Base-by-base conservation (phyloP, 352 stramenopile species). In the Phytophthora hibernalis region DNA sequence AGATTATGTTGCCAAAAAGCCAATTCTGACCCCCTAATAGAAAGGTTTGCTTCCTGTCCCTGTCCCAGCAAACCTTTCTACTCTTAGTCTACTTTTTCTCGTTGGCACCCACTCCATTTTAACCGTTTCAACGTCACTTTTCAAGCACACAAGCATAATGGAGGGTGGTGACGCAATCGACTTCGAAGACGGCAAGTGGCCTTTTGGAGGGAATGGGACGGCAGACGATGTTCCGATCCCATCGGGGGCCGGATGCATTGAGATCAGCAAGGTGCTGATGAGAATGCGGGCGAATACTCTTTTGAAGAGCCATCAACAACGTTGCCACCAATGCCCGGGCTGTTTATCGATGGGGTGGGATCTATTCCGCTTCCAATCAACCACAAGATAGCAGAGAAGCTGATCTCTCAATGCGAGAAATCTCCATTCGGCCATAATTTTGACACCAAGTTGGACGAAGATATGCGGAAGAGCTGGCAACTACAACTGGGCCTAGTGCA, bases 391-490 rank as follows among this genome's bases (percentile, higher is more conserved):
- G 59, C 59, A 5, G 28, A 61, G 42, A 33, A 54, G 11, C 21
- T 67, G 24, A 33, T 60, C 16, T 20, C 31, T 5, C 12, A 21
- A 5, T 60, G 59, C 49, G 33, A 35, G 22, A 31, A 42, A 86
- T 90, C 56, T 51, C 24, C 45, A 28, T 28, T 28, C 24, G 24
- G 24, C 3, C 3, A 28, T 28, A 28, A 6, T 28, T 28, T 2
- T 28, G 44, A 64, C 28, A 64, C 55, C 11, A 54, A 59, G n/a
- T 22, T 48, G 31, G 58, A 66, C 28, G 58, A 66, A 6, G 28
- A 30, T 15, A 48, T 59, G n/a, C 58, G 58, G 35, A 57, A 66
- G 24, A 66, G 58, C 30, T 54, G 48, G 58, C 37, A 66, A 12
- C 47, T 54, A 11, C 22, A 54, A 40, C 42, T 13, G 11, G 16